Evolutionary conservation across 2,329 filamentous ascomycete species (phyloP), one percentile per base, ranked within the genome.

Genomic region (Epichloe sylvatica): DNA sequence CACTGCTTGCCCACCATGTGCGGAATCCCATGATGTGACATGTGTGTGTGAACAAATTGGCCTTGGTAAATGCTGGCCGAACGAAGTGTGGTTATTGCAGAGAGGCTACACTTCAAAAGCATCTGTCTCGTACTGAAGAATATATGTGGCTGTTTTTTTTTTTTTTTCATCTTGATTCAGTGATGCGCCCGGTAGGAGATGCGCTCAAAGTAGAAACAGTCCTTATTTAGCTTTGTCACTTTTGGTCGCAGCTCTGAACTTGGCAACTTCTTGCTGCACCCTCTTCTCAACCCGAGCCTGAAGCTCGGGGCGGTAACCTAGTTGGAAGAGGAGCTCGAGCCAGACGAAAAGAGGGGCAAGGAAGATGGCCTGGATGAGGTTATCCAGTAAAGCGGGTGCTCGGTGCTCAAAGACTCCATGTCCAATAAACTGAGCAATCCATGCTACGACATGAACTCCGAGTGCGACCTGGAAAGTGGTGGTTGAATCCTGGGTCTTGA

Each of bases 321-420:
- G 78, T 60, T 76, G 81, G 72, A 98, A 98, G 25, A 98, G 75
- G 23, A 94, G 70, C 70, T 97, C 90, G 59, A 98, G 84, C 86
- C 92, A 98, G 51, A 97, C 91, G 59, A 97, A 98, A 61, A 98
- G 84, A 8, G 92, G 92, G 0, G 92, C 92, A 23, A 97, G 75
- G 61, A 97, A 91, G 55, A 97, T 67, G 30, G 92, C 90, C 68
- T 97, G 92, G 45, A 94, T 75, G 40, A 97, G 69, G 61, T 96
- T 97, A 68, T 97, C 90, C 45, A 97, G 71, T 55, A 97, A 70
- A 4, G 90, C 91, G 7, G 91, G 92, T 3, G 90, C 87, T 47
- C 91, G 80, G 19, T 86, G 81, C 68, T 97, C 92, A 58, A 88
- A 97, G 46, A 77, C 80, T 37, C 89, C 90, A 62, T 98, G 92